Evolutionary conservation across 108 stramenopile species (phyloP), one percentile per base, ranked within the genome.

Genomic region (Skeletonema costatum): DNA sequence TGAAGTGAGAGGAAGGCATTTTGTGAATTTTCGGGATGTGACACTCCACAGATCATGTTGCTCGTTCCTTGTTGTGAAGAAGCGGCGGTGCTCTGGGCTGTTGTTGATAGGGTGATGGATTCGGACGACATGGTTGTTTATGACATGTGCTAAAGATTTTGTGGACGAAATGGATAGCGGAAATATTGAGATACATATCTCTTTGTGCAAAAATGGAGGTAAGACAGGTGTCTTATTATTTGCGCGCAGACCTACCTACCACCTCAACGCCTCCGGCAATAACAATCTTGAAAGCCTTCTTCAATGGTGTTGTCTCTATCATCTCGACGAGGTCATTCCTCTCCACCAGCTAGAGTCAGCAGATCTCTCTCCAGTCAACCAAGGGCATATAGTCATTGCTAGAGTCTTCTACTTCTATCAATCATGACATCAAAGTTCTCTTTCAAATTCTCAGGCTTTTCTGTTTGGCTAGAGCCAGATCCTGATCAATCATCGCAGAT

Each of bases 1-100:
- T 87, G 65, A 53, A 92, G 61, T 9, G 79, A 53, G 19, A 70
- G 46, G 3, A 82, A 70, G n/a, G 88, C 88, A 66, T 92, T 86
- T 59, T 79, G 71, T 72, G 72, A 44, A 60, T 39, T 36, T 42
- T 61, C 59, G 32, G 76, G 76, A 51, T 70, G 76, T 14, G 31
- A 53, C 2, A 77, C 68, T 21, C 76, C 76, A 5, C 68, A 50
- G 62, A 77, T 77, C 51, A 77, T 64, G 69, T 61, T 66, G 46
- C 11, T 56, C 19, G 36, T 36, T 5, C 36, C 36, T 36, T 51
- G 13, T 51, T 14, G 50, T 19, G 50, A 17, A 21, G 50, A 3
- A 7, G n/a, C 19, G 50, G n/a, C 19, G 14, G 19, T 51, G 50
- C 14, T 17, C 3, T 51, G 50, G 50, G 50, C 14, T 6, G 14